A percentile compares a stretch with the other conserved stretches of the same genome.
phyloP scores from a whole-genome alignment of 441 rosid genomes.

The Syzygium malaccense region DNA sequence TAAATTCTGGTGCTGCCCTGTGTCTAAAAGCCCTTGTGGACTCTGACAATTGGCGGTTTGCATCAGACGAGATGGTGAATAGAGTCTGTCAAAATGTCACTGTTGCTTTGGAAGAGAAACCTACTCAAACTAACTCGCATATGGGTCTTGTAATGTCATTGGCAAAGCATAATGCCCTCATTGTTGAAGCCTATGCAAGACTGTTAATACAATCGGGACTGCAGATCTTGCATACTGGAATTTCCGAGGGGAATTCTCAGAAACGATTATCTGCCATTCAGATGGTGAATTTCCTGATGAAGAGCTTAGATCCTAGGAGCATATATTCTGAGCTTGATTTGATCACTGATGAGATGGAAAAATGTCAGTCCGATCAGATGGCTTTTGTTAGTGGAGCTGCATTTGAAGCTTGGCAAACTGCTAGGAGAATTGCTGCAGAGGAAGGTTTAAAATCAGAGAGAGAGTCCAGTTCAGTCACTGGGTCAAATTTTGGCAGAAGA shows the following conservation, averaged over 20 bases:
- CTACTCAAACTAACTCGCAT: slow-evolving; percentile 71
- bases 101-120: slow-evolving; percentile 76
- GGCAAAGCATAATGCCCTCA: slow-evolving; percentile 78
- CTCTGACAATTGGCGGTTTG: slow-evolving; percentile 85
- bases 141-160: slow-evolving; percentile 84
- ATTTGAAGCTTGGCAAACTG: slow-evolving; percentile 76
- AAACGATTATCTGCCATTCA: slow-evolving; percentile 80
- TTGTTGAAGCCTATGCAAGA: slow-evolving; percentile 89
- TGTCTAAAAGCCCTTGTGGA: slow-evolving; percentile 96
- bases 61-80: slow-evolving; percentile 79
- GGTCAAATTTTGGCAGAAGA: slow-evolving; percentile 47
- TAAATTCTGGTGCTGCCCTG: slow-evolving; percentile 90
- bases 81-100: slow-evolving; percentile 86
- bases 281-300: slow-evolving; percentile 96
- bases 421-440: slow-evolving; percentile 45
- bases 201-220: slow-evolving; percentile 77
- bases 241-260: slow-evolving; percentile 66
- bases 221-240: slow-evolving; percentile 54
- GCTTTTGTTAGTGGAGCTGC: slow-evolving; percentile 83
- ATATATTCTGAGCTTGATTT: slow-evolving; percentile 59
- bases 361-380: slow-evolving; percentile 67
- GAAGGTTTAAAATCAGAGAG: slow-evolving; percentile 46
- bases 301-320: slow-evolving; percentile 78
- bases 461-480: slow-evolving; percentile 52
- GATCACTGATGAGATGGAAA: slow-evolving; percentile 73